Conservation (phyloP, 2,329 filamentous ascomycete genomes). For the Biscogniauxia mediterranea region DNA sequence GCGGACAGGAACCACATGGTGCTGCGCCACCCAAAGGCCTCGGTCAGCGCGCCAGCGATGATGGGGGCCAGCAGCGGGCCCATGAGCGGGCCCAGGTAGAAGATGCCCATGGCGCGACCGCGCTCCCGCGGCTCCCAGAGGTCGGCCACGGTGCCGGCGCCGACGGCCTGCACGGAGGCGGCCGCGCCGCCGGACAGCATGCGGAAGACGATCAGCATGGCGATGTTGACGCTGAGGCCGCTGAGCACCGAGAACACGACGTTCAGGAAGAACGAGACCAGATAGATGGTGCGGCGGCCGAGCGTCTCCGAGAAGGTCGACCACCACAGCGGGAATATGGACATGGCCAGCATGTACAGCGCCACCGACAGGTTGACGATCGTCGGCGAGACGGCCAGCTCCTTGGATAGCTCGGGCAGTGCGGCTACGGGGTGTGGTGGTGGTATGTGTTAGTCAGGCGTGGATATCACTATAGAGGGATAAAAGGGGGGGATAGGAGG, state of each 20-base stretch:
- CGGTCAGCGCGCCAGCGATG: constrained; percentile 69
- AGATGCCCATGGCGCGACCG: constrained; percentile 77
- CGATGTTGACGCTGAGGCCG: constrained; percentile 67
- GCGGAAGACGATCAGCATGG: constrained; percentile 76
- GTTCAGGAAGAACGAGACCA: constrained; percentile 72
- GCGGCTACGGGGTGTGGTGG: constrained; percentile 51
- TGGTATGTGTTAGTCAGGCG: constrained; percentile 9
- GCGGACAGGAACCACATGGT: constrained; percentile 76
- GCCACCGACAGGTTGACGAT: constrained; percentile 74
- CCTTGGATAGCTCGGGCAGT: constrained; percentile 59
- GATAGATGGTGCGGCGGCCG: constrained; percentile 75
- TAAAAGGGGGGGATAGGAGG: not conserved
- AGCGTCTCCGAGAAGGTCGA: constrained; percentile 73
- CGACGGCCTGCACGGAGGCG: constrained; percentile 78
- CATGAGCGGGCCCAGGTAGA: constrained; percentile 75
- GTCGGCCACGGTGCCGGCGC: constrained; percentile 79
- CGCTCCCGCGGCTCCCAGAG: constrained; percentile 73
- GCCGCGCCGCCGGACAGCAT: constrained; percentile 72
- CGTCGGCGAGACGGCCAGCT: constrained; percentile 62
- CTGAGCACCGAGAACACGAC: constrained; percentile 67
- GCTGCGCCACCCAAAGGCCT: constrained; percentile 69
- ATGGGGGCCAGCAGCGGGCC: constrained; percentile 76
- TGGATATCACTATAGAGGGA: not conserved
- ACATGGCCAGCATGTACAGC: constrained; percentile 80
- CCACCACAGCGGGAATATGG: constrained; percentile 86